phyloP scores from a whole-genome alignment of 2,329 filamentous ascomycete genomes.

The Stagonosporopsis cucurbitacearum region DNA sequence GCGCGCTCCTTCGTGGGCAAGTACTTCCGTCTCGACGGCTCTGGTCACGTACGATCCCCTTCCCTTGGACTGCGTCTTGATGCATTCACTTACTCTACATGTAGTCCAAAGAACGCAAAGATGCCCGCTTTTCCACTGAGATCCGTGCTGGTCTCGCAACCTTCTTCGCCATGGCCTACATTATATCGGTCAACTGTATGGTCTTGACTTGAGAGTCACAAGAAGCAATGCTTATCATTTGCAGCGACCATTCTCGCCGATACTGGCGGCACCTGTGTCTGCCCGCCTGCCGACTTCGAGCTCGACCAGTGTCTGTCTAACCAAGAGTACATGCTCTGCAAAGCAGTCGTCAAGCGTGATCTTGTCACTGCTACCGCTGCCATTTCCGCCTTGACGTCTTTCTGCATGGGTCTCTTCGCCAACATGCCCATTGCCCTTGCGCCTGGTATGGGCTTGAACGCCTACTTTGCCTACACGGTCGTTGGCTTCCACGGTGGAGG shows the following conservation, averaged over 20 bases:
- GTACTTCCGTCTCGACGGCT: constrained; percentile 78
- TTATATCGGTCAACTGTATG: constrained; percentile 68
- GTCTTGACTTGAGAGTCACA: constrained; percentile 34
- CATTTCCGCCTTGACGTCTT: constrained; percentile 78
- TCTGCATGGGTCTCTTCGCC: constrained; percentile 82
- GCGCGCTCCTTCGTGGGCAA: constrained; percentile 46
- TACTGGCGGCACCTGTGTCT: constrained; percentile 78
- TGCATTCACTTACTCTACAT: constrained; percentile 27
- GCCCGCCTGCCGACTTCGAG: constrained; percentile 53
- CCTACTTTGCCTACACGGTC: constrained; percentile 83
- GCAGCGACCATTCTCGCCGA: constrained; percentile 69
- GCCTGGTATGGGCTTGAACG: constrained; percentile 82
- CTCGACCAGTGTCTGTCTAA: constrained; percentile 62
- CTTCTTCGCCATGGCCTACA: constrained; percentile 59
- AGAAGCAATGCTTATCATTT: constrained; percentile 16
- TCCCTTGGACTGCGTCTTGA: neutral
- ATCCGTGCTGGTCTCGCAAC: constrained; percentile 82
- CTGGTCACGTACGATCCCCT: constrained; percentile 71
- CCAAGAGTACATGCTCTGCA: constrained; percentile 68
- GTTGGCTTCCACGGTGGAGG: constrained; percentile 80
- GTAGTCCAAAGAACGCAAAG: constrained; percentile 73
- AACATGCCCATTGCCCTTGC: constrained; percentile 79
- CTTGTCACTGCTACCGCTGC: constrained; percentile 85
- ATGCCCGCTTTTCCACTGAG: constrained; percentile 81
- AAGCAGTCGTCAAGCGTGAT: constrained; percentile 71